A percentile compares a stretch with the other conserved stretches of the same genome.
Conservation (phyloP, 164 flowering plant species). For the Euptelea pleiosperma region DNA sequence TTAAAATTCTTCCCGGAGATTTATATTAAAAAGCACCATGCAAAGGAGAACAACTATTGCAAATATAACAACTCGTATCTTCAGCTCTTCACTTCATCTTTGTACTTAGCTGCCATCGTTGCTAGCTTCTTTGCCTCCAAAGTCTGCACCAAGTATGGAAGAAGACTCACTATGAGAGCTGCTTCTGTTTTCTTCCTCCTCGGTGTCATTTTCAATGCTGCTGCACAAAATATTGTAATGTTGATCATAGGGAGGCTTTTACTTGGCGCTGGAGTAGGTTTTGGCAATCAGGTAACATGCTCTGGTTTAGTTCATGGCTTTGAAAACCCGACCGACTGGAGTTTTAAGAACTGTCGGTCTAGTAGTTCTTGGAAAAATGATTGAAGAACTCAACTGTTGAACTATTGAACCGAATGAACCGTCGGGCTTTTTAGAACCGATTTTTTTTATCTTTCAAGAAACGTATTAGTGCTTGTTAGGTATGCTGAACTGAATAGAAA, state of each 20-base stretch:
- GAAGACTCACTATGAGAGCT: slow-evolving; percentile 27
- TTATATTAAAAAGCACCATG: slow-evolving; percentile 16
- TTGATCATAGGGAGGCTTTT: slow-evolving; percentile 24
- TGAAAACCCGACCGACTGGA: not conserved
- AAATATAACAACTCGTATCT: slow-evolving; percentile 33
- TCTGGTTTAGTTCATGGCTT: not conserved
- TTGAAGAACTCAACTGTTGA: too few species aligned
- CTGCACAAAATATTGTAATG: slow-evolving; percentile 9
- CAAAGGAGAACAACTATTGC: slow-evolving; percentile 35
- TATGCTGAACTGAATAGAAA: too few species aligned
- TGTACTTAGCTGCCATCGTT: slow-evolving; percentile 40
- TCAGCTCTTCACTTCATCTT: slow-evolving; percentile 42
- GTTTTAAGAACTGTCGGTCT: too few species aligned
- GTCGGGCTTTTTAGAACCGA: too few species aligned
- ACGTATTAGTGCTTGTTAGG: too few species aligned
- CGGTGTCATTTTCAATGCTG: slow-evolving; percentile 17
- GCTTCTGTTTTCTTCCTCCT: slow-evolving; percentile 25
- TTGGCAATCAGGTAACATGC: slow-evolving; percentile 24
- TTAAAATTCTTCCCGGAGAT: slow-evolving; percentile 20
- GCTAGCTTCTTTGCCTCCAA: slow-evolving; percentile 35
- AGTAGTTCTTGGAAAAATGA: too few species aligned
- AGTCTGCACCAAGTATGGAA: slow-evolving; percentile 22
- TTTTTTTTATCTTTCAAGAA: too few species aligned
- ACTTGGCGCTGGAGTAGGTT: slow-evolving; percentile 28
- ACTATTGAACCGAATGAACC: too few species aligned